A percentile compares a stretch with the other conserved stretches of the same genome.
phyloP scores from a whole-genome alignment of 805 yeast species.

The Metschnikowia similis region DNA sequence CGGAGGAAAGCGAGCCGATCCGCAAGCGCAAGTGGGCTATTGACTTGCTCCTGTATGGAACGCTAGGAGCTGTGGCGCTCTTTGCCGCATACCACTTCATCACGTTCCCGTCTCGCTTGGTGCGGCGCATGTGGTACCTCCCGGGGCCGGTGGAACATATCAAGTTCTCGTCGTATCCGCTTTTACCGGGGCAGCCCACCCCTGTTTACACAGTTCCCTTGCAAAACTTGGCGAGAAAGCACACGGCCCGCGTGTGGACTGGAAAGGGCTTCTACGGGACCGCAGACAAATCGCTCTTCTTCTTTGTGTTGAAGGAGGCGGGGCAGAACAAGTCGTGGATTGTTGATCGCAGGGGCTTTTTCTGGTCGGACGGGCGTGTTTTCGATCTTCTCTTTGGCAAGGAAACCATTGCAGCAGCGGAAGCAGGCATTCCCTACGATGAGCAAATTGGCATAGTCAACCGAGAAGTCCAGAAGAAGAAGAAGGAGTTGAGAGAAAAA shows the following conservation, averaged over 20 bases:
- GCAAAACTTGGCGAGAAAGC: constrained; percentile 49
- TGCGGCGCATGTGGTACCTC: constrained; percentile 72
- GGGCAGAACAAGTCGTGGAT: constrained; percentile 57
- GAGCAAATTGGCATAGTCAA: constrained; percentile 49
- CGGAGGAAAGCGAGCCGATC: constrained; percentile 43
- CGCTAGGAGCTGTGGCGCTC: constrained; percentile 26
- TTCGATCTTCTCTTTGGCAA: constrained; percentile 79
- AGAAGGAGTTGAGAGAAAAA: constrained; percentile 47
- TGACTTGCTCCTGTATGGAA: constrained; percentile 24
- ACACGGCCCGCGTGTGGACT: constrained; percentile 69
- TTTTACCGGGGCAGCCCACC: constrained; percentile 70
- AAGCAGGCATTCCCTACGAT: constrained; percentile 61
- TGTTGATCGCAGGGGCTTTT: constrained; percentile 81
- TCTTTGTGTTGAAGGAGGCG: constrained; percentile 63
- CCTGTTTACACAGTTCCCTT: constrained; percentile 70
- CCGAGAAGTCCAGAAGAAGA: constrained; percentile 45
- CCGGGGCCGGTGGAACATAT: constrained; percentile 58
- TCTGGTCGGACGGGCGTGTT: constrained; percentile 89
- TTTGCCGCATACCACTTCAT: constrained; percentile 27
- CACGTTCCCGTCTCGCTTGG: constrained; percentile 60
- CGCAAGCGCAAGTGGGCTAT: constrained; percentile 36
- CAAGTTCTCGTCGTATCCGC: constrained; percentile 68
- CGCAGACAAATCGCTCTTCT: constrained; percentile 66
- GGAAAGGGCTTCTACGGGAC: constrained; percentile 89
- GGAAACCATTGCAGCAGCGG: constrained; percentile 72